phyloP scores from a whole-genome alignment of 192 early-diverging fungal genomes.

The Paraglomus occultum region DNA sequence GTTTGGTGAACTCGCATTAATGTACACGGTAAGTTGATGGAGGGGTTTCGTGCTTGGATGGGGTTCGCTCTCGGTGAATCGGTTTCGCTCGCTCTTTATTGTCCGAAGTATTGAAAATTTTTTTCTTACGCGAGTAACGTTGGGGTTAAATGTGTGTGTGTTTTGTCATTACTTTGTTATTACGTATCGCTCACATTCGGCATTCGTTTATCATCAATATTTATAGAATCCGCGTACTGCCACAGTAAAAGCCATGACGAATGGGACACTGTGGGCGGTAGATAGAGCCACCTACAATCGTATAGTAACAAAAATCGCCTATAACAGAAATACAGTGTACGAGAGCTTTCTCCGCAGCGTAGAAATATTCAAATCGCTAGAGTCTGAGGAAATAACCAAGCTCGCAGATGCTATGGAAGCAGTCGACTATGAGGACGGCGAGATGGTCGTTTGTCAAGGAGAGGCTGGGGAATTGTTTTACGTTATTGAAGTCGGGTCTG shows the following conservation, averaged over 20 bases:
- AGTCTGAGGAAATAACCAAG: slow-evolving; percentile 57
- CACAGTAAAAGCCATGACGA: slow-evolving; percentile 34
- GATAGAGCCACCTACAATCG: slow-evolving; percentile 40
- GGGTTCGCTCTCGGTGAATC: no score
- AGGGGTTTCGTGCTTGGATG: neutral
- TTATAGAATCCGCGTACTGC: slow-evolving; percentile 39
- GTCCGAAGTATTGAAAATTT: no score
- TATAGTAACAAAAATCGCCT: slow-evolving; percentile 35
- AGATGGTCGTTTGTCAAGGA: slow-evolving; percentile 61
- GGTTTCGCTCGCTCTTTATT: no score
- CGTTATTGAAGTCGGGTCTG: slow-evolving; percentile 65
- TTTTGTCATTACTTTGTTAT: no score
- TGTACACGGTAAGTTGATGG: slow-evolving; percentile 41
- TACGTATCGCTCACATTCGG: neutral
- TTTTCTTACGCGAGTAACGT: no score
- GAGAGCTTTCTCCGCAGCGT: slow-evolving; percentile 38
- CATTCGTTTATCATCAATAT: neutral
- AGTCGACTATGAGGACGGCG: slow-evolving; percentile 55
- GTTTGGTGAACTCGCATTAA: slow-evolving; percentile 49
- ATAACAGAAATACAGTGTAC: slow-evolving; percentile 40
- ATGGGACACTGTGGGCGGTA: slow-evolving; percentile 41
- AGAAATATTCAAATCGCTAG: slow-evolving; percentile 31
- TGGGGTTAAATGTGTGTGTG: neutral
- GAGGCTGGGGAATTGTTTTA: slow-evolving; percentile 70
- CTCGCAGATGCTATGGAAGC: slow-evolving; percentile 71